These are phyloP conservation scores for Suillus variegatus DNA, from an alignment of 768 basidiomycete genomes.

Conservation along the genomic window DNA sequence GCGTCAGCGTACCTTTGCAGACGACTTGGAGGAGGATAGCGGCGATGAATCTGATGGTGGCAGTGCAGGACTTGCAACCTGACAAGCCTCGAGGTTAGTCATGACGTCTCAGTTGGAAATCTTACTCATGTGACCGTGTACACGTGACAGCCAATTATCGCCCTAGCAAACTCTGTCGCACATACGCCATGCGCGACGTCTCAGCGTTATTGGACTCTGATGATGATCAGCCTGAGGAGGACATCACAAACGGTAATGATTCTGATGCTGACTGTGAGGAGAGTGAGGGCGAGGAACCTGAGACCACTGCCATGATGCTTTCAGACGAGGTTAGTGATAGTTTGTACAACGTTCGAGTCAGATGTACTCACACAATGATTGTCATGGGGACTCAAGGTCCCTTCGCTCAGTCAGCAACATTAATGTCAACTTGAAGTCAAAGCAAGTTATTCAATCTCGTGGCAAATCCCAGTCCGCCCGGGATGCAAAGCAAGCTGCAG, in stretches of 20 bases:
- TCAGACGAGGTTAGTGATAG: neutral
- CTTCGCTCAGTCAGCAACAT: neutral
- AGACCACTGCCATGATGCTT: neutral
- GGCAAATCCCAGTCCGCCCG: neutral
- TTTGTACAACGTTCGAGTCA: neutral
- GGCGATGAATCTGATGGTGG: neutral
- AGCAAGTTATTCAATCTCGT: neutral
- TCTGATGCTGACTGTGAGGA: neutral
- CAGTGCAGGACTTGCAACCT: neutral
- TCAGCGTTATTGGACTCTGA: neutral
- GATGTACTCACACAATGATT: neutral
- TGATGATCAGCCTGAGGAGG: neutral
- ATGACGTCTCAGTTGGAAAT: neutral
- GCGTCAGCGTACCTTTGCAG: too few species aligned
- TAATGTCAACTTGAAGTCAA: neutral
- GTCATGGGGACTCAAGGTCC: neutral
- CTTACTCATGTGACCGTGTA: neutral
- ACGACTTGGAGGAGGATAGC: neutral
- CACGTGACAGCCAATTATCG: neutral
- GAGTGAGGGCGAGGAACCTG: neutral
- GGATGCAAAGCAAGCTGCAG: neutral
- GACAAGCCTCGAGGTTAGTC: neutral
- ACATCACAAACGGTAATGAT: neutral
- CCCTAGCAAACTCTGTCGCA: neutral
- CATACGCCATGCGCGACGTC: neutral